Evolutionary conservation across 306 rosid species (phyloP).

Genomic region (Ammopiptanthus mongolicus): DNA sequence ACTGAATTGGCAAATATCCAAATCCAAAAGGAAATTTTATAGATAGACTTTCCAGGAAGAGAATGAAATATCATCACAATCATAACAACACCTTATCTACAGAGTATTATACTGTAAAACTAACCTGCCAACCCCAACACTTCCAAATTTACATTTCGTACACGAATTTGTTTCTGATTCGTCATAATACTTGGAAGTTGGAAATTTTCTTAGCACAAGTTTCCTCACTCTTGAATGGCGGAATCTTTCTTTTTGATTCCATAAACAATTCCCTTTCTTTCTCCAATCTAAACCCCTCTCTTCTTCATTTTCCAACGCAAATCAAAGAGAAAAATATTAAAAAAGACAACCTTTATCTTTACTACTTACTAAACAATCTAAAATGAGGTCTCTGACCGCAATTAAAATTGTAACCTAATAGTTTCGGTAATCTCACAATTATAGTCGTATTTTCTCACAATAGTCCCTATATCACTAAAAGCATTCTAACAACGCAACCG

Average conservation of each 20-base stretch:
- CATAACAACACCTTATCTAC: conserved; percentile 36
- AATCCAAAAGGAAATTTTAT: not conserved
- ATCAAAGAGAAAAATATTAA: too few species aligned
- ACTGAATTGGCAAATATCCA: conserved; percentile 23
- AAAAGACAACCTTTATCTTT: too few species aligned
- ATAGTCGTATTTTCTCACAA: too few species aligned
- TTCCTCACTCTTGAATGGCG: conserved; percentile 13
- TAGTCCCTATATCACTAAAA: too few species aligned
- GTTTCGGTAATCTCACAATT: too few species aligned
- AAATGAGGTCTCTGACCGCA: too few species aligned
- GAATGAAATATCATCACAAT: conserved; percentile 16
- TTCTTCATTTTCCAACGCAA: conserved; percentile 8
- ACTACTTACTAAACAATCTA: too few species aligned
- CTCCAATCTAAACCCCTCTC: conserved; percentile 1
- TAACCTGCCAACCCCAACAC: conserved; percentile 31
- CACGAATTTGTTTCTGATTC: conserved; percentile 23
- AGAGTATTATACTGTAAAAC: conserved; percentile 23
- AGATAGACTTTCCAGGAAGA: not conserved
- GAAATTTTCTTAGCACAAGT: conserved; percentile 8
- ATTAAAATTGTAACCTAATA: too few species aligned
- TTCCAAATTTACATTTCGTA: conserved; percentile 28
- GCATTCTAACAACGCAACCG: too few species aligned
- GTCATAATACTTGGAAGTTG: not conserved
- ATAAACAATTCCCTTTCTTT: not conserved
- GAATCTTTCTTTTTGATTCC: conserved; percentile 28